phyloP scores from a whole-genome alignment of 306 rosid genomes.

The Acacia acuminata region DNA sequence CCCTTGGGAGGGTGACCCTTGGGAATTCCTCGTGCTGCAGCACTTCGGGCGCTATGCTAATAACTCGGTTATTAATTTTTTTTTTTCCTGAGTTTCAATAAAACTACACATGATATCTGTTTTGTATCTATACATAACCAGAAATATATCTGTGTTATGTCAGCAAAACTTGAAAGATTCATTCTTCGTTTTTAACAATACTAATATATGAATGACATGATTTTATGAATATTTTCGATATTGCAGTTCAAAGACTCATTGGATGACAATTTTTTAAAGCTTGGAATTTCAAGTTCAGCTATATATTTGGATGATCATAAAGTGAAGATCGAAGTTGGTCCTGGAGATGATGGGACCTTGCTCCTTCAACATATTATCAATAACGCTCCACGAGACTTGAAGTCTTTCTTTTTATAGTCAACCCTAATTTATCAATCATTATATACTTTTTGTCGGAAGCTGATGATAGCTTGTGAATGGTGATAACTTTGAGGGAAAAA shows the following conservation, averaged over 20 bases:
- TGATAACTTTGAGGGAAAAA: no score
- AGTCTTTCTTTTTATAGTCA: background rate
- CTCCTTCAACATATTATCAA: background rate
- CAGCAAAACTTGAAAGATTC: background rate
- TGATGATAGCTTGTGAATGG: no score
- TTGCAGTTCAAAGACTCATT: background rate
- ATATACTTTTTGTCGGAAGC: no score
- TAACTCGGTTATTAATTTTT: no score
- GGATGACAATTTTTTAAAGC: background rate
- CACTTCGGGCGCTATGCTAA: no score
- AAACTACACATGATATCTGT: no score
- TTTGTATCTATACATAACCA: no score
- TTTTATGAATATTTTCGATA: background rate
- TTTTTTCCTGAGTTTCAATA: no score
- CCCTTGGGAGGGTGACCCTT: no score
- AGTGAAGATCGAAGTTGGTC: background rate
- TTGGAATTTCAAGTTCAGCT: background rate
- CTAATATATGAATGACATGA: background rate
- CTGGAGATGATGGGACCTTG: background rate
- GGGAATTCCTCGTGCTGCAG: no score
- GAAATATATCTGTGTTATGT: no score
- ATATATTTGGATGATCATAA: background rate
- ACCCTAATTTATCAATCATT: background rate
- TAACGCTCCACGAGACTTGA: background rate
- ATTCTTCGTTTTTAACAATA: no score